These are phyloP conservation scores for Macadamia tetraphylla DNA, from an alignment of 164 flowering plant species.

Conservation along the genomic window DNA sequence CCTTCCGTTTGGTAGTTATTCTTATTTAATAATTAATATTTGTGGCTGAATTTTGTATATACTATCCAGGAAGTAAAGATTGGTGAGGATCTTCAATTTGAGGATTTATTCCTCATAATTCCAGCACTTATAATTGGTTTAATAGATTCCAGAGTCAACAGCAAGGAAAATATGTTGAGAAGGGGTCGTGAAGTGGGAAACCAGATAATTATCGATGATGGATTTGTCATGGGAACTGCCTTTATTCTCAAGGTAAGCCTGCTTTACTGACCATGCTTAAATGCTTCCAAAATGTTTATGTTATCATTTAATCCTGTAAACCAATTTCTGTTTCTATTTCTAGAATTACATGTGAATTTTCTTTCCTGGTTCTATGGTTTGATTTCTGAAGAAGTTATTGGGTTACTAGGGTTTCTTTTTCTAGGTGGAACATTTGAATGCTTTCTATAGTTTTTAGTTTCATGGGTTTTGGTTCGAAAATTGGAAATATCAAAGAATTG, in stretches of 20 bases:
- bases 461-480: too few species aligned
- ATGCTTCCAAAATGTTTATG: neutral
- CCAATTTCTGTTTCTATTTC: neutral
- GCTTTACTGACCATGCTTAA: neutral
- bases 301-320: neutral
- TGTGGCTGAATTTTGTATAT: neutral
- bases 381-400: too few species aligned
- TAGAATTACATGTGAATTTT: neutral
- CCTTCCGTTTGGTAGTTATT: neutral
- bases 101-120: slow-evolving; percentile 19
- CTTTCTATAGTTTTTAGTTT: too few species aligned
- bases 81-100: slow-evolving; percentile 13
- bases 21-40: neutral
- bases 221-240: slow-evolving; percentile 25
- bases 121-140: slow-evolving; percentile 19
- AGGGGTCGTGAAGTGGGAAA: slow-evolving; percentile 11
- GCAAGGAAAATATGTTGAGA: slow-evolving; percentile 13
- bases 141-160: slow-evolving; percentile 11
- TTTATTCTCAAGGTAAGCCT: slow-evolving; percentile 22
- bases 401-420: too few species aligned
- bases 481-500: too few species aligned
- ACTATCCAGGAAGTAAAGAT: slow-evolving; percentile 14
- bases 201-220: slow-evolving; percentile 17
- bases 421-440: too few species aligned
- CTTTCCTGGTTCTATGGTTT: too few species aligned